A percentile compares a stretch with the other conserved stretches of the same genome.
Evolutionary conservation across 83 land plant genomes (phyloP).

Genomic region (Isoetes engelmannii): DNA sequence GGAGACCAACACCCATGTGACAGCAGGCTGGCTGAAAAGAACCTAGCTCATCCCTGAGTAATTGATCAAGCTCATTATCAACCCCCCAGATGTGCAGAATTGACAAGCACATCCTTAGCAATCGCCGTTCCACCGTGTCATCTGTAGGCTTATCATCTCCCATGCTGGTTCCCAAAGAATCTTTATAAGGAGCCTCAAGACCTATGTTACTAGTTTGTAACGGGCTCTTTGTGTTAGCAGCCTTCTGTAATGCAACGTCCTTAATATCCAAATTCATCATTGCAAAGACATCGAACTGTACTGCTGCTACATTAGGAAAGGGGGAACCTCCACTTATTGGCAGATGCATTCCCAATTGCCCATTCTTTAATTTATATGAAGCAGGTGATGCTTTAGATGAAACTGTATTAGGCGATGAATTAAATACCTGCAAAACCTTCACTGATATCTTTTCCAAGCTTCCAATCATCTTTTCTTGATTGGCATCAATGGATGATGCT

Average conservation of each 20-base stretch:
- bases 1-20: no score
- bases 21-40: no score
- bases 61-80: no score
- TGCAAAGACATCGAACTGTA: conserved; percentile 59
- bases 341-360: conserved; percentile 16
- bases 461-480: conserved; percentile 13
- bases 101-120: no score
- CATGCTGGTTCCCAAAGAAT: no score
- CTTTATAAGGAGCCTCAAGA: no score
- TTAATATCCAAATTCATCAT: conserved; percentile 35
- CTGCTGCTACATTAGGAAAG: conserved; percentile 65
- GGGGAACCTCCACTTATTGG: conserved; percentile 58
- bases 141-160: no score
- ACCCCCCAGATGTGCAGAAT: no score
- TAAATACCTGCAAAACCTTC: conserved; percentile 19
- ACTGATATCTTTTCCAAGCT: conserved; percentile 28
- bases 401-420: conserved; percentile 14
- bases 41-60: no score
- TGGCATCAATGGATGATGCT: not conserved
- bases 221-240: no score
- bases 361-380: not conserved
- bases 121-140: no score
- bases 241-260: not conserved
- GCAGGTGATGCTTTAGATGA: conserved; percentile 1
- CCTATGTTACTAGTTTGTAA: no score